phyloP scores from a whole-genome alignment of 768 basidiomycete species.

The Termitomyces heimii region DNA sequence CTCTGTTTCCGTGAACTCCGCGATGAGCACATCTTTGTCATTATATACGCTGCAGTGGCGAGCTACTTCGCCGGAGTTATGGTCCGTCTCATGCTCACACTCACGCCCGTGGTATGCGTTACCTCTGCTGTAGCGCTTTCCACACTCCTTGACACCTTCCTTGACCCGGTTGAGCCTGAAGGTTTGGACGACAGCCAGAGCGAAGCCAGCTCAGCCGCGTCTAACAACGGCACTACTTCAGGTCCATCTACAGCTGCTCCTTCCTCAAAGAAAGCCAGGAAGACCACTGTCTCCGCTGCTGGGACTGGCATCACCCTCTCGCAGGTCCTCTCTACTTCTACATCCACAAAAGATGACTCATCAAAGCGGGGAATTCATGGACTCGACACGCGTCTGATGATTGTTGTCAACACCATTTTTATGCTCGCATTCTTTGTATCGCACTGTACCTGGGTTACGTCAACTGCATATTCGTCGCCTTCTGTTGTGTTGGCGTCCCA shows the following conservation, averaged over 20 bases:
- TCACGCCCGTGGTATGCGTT: conserved; percentile 96
- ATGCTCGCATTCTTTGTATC: conserved; percentile 88
- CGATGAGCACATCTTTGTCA: conserved; percentile 97
- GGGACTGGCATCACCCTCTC: conserved; percentile 24
- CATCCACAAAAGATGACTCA: conserved; percentile 27
- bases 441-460: conserved; percentile 97
- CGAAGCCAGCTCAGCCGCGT: conserved; percentile 6
- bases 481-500: conserved; percentile 89
- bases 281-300: conserved; percentile 33
- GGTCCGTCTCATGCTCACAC: conserved; percentile 97
- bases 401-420: conserved; percentile 68
- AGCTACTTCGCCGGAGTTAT: conserved; percentile 99
- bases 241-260: conserved; percentile 22
- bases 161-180: conserved; percentile 76
- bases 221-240: conserved; percentile 10
- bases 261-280: conserved; percentile 57
- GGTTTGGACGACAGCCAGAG: conserved; percentile 24
- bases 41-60: conserved; percentile 93
- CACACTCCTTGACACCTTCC: conserved; percentile 80
- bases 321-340: conserved; percentile 32
- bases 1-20: conserved; percentile 91
- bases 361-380: conserved; percentile 70
- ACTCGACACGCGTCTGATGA: conserved; percentile 72
- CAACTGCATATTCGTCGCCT: conserved; percentile 93
- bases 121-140: conserved; percentile 88